These are phyloP conservation scores for Lachancea quebecensis DNA, from an alignment of 805 yeast species.

Conservation along the genomic window DNA sequence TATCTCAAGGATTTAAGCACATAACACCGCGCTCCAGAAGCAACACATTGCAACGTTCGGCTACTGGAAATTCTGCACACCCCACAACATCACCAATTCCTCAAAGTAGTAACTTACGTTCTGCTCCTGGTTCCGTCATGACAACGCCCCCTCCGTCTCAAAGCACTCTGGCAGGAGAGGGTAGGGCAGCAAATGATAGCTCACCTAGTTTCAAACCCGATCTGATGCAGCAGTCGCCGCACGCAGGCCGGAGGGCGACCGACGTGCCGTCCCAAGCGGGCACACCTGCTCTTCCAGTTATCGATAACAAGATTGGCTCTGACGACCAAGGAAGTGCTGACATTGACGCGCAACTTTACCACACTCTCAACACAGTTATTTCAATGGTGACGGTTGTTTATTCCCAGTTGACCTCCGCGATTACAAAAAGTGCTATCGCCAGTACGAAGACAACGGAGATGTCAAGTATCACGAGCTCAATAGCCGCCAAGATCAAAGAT, in stretches of 20 bases:
- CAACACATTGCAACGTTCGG: conserved; percentile 7
- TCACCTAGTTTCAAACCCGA: conserved; percentile 14
- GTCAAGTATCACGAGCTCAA: conserved; percentile 26
- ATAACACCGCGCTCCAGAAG: conserved; percentile 6
- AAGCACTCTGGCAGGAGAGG: background rate
- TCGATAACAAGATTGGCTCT: conserved; percentile 2
- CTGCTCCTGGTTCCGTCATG: conserved; percentile 3
- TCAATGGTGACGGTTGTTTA: conserved; percentile 70
- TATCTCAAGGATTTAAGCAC: conserved; percentile 5
- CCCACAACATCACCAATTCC: background rate
- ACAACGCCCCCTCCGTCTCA: conserved; percentile 12
- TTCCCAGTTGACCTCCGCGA: conserved; percentile 62
- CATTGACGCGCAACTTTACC: conserved; percentile 61
- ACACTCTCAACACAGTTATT: conserved; percentile 56
- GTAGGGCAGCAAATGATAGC: conserved; percentile 7
- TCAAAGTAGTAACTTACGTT: background rate
- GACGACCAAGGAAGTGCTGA: conserved; percentile 24
- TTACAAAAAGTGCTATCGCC: conserved; percentile 55
- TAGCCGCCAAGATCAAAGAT: conserved; percentile 65
- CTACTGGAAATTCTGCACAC: background rate
- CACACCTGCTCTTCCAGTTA: conserved; percentile 2
- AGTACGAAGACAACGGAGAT: conserved; percentile 34
- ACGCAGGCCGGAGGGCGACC: conserved; percentile 9
- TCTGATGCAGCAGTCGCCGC: conserved; percentile 11
- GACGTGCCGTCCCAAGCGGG: conserved; percentile 7